Evolutionary conservation across 352 stramenopile species (phyloP), one percentile per base, ranked within the genome.

Genomic region (Pythium sp.): DNA sequence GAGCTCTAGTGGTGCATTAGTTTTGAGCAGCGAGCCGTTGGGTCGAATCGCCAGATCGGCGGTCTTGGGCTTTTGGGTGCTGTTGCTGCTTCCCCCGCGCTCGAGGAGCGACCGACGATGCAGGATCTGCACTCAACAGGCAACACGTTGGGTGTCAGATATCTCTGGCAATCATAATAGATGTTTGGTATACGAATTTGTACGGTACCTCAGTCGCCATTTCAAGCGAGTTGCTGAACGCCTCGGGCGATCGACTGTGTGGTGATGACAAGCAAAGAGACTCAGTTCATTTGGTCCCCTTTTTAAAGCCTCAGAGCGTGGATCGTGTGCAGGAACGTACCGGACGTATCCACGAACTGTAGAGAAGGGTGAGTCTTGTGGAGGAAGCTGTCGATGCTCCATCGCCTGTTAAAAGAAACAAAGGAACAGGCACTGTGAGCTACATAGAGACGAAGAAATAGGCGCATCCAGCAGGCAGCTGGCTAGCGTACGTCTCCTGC

Each of bases 321-420:
- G 14, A 8, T 47, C 15, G 20, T 22, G 0, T 46, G 18, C n/a
- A 64, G 6, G 2, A 36, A 56, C 62, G 68, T 66, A 91, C 82
- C 80, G 82, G 41, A 88, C 80, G 63, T 86, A 85, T 30, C 80
- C 82, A 54, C 77, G 68, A 8, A 86, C 61, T 18, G 72, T 72
- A 4, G 56, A 62, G 64, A 78, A 73, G 41, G 68, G 62, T 2
- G 72, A 53, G 18, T 72, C 77, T 51, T 86, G 73, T 12, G 32
- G n/a, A 11, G 66, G 60, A 49, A 62, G 34, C n/a, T 62, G 59
- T 43, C n/a, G 70, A 55, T n/a, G 55, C 34, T 69, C 61, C 43
- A 60, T 58, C 28, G 41, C 20, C 67, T 72, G 20, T 20, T 43
- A 58, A n/a, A 65, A 28, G 41, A 54, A 22, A 63, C 28, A 43